Evolutionary conservation across 2,329 filamentous ascomycete species (phyloP), one percentile per base, ranked within the genome.

Genomic region (Pezicula neosporulosa): DNA sequence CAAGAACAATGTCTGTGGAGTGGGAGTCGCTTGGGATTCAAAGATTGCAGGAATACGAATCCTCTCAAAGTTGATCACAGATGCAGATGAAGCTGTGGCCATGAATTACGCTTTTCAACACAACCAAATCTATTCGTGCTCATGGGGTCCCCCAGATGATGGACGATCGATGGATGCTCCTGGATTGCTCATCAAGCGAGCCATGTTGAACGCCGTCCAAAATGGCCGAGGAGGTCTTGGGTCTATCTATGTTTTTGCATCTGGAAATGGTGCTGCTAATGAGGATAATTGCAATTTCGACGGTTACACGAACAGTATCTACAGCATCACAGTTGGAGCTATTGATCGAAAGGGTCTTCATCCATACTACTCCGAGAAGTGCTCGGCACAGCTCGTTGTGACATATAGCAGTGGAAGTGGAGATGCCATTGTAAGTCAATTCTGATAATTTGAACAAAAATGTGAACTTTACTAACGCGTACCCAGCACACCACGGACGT

Each of bases 281-380:
- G 92, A 89, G 44, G 94, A 99, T 69, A 97, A 99, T 71, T 99
- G 94, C 79, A 99, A 99, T 69, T 99, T 99, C 68, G 94, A 99
- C 66, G 94, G 94, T 37, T 99, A 99, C 72, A 99, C 94, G 53
- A 99, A 99, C 75, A 97, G 92, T 67, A 99, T 99, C 62, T 99
- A 97, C 77, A 97, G 91, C 68, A 94, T 99, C 62, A 96, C 92
- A 0, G 91, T 99, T 16, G 94, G 94, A 36, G 93, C 93, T 33
- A 87, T 99, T 56, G 92, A 97, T 67, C 81, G 90, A 53, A 84
- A 87, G 59, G 92, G 93, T 37, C 71, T 81, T n/a, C 93, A 97
- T 66, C 92, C 94, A 0, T 94, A 93, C 68, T 99, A 99, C 70
- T 97, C 93, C 0, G 94, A 99, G 70, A 87, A 90, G 56, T 99